Evolutionary conservation across 192 early-diverging fungal genomes (phyloP).

Genomic region (Coemansia sp.): DNA sequence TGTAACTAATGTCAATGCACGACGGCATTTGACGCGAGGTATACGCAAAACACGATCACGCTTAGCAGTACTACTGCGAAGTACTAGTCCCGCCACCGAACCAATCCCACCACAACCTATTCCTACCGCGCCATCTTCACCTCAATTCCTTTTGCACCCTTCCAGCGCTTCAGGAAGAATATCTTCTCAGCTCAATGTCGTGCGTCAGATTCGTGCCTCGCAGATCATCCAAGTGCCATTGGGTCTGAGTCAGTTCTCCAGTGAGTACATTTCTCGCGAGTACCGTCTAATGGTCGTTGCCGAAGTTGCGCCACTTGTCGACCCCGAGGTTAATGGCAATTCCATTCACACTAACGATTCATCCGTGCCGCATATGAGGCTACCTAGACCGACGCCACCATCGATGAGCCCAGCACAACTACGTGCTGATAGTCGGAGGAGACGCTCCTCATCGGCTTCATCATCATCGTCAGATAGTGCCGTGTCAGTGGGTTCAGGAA

Average conservation of each 20-base stretch:
- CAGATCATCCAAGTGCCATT: slow-evolving; percentile 40
- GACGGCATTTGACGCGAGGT: slow-evolving; percentile 16
- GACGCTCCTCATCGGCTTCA: background rate
- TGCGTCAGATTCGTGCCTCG: slow-evolving; percentile 46
- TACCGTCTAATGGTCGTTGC: slow-evolving; percentile 53
- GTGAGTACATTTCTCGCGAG: slow-evolving; percentile 52
- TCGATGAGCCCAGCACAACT: background rate
- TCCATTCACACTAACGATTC: slow-evolving; percentile 24
- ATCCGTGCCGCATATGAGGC: background rate
- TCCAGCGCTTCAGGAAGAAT: background rate
- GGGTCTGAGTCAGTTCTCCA: slow-evolving; percentile 53
- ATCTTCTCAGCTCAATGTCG: slow-evolving; percentile 11
- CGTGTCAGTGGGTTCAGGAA: background rate
- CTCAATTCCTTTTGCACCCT: background rate
- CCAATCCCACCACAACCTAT: slow-evolving; percentile 10
- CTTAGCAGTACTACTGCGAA: slow-evolving; percentile 33
- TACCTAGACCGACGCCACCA: background rate
- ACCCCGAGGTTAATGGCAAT: slow-evolving; percentile 14
- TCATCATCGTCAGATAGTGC: background rate
- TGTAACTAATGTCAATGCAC: background rate
- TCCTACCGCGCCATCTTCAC: background rate
- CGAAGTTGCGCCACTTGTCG: slow-evolving; percentile 39
- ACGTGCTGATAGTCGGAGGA: background rate
- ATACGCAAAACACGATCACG: slow-evolving; percentile 44
- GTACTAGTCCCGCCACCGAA: slow-evolving; percentile 6